These are phyloP conservation scores for Hypocrella siamensis DNA, from an alignment of 2,329 filamentous ascomycete species.

Conservation along the genomic window DNA sequence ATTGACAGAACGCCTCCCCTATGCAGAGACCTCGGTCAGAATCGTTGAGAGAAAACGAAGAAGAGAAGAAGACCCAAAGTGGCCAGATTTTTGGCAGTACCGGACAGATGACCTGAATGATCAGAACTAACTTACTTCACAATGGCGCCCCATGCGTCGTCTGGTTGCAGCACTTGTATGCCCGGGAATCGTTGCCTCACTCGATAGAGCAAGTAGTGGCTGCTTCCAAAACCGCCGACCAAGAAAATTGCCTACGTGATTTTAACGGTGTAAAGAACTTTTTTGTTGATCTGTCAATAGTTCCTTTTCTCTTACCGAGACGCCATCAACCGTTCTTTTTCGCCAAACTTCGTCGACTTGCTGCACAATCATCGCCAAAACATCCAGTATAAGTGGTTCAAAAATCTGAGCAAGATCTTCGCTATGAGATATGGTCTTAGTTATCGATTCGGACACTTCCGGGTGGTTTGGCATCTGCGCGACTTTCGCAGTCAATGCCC, in stretches of 20 bases:
- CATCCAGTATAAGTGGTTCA: constrained; percentile 8
- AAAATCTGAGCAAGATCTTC: constrained; percentile 5
- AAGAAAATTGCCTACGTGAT: constrained; percentile 2
- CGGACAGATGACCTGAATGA: too few relatives aligned
- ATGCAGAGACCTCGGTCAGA: too few relatives aligned
- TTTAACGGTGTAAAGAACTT: background rate
- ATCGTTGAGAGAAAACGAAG: too few relatives aligned
- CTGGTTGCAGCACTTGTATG: constrained; percentile 2
- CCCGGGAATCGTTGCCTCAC: background rate
- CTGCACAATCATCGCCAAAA: constrained; percentile 3
- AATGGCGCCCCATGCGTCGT: constrained; percentile 4
- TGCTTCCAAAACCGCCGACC: constrained; percentile 4
- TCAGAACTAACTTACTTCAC: constrained; percentile 2
- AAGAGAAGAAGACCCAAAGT: too few relatives aligned
- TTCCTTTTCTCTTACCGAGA: too few relatives aligned
- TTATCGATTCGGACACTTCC: background rate
- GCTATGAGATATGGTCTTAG: constrained; percentile 1
- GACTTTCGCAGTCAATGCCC: constrained; percentile 8
- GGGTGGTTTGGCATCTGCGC: background rate
- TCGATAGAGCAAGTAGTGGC: background rate
- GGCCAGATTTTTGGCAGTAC: too few relatives aligned
- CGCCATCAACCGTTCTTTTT: background rate
- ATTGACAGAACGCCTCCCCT: too few relatives aligned
- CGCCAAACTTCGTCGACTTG: background rate
- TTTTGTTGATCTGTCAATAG: background rate